Evolutionary conservation across 2,329 filamentous ascomycete genomes (phyloP).

Genomic region (Diaporthe longicolla): DNA sequence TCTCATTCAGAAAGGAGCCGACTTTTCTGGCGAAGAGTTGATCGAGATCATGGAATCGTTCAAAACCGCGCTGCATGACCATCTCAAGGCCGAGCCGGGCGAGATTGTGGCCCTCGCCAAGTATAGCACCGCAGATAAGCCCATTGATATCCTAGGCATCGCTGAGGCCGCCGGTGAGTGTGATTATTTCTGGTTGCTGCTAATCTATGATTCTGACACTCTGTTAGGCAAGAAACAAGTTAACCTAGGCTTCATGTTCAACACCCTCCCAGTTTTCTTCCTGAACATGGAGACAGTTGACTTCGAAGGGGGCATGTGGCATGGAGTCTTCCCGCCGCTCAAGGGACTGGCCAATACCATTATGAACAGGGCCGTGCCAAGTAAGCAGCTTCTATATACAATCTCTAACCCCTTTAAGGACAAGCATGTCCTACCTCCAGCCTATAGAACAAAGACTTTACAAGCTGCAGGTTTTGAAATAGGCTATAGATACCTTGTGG

Average conservation of each 20-base stretch:
- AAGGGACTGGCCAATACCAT: conserved; percentile 38
- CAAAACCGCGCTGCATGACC: conserved; percentile 42
- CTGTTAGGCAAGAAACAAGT: conserved; percentile 44
- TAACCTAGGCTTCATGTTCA: conserved; percentile 44
- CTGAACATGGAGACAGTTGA: conserved; percentile 47
- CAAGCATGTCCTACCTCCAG: too few relatives aligned
- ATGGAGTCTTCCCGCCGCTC: conserved; percentile 45
- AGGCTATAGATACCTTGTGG: too few relatives aligned
- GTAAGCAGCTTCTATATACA: too few relatives aligned
- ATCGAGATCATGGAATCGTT: conserved; percentile 46
- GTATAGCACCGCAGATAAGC: conserved; percentile 44
- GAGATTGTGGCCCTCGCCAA: conserved; percentile 44
- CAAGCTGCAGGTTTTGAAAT: too few relatives aligned
- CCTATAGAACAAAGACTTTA: too few relatives aligned
- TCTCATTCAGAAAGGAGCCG: conserved; percentile 15
- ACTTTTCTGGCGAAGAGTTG: conserved; percentile 37
- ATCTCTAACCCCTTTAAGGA: too few relatives aligned
- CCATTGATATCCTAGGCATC: conserved; percentile 46
- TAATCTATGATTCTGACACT: too few relatives aligned
- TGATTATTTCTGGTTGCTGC: too few relatives aligned
- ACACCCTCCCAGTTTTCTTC: conserved; percentile 45
- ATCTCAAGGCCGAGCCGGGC: conserved; percentile 45
- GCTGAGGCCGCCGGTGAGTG: conserved; percentile 40
- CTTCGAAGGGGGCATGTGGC: conserved; percentile 47
- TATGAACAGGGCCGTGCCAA: conserved; percentile 42